These are phyloP conservation scores for Pelargonium myrrhifolium DNA, from an alignment of 441 rosid species.

Conservation along the genomic window DNA sequence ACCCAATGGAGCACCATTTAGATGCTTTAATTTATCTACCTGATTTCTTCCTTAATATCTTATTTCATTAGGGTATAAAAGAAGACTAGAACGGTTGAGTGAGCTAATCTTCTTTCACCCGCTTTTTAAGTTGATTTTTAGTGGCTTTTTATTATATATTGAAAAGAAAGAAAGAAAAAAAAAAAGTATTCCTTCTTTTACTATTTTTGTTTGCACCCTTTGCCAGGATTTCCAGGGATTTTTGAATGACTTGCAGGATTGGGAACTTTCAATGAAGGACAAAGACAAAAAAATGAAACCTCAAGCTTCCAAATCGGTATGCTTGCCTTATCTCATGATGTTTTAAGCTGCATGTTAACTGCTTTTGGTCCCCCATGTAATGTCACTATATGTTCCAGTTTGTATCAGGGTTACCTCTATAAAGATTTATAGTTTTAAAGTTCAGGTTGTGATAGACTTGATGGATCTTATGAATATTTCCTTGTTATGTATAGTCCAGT, in stretches of 20 bases:
- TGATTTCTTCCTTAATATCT: neutral
- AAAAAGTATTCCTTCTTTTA: slow-evolving; percentile 3
- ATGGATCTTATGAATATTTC: slow-evolving; percentile 1
- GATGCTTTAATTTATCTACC: neutral
- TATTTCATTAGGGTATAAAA: neutral
- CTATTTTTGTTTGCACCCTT: slow-evolving; percentile 14
- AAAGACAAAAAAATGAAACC: slow-evolving; percentile 58
- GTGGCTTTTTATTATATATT: neutral
- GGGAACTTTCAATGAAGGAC: slow-evolving; percentile 61
- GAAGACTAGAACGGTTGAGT: neutral
- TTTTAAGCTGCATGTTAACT: neutral
- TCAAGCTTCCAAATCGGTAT: slow-evolving; percentile 29
- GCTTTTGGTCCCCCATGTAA: neutral
- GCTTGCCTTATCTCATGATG: slow-evolving; percentile 1
- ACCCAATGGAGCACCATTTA: neutral
- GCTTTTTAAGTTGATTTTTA: neutral
- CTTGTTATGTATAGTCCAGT: neutral
- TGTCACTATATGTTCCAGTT: neutral
- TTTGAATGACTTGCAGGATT: slow-evolving; percentile 92
- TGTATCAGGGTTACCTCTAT: neutral
- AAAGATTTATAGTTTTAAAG: neutral
- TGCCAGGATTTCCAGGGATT: slow-evolving; percentile 81
- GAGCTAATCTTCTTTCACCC: neutral
- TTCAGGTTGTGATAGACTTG: neutral
- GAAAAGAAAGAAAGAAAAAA: too few species aligned